Base-by-base conservation (phyloP, 352 stramenopile species). In the Globisporangium nagaii region DNA sequence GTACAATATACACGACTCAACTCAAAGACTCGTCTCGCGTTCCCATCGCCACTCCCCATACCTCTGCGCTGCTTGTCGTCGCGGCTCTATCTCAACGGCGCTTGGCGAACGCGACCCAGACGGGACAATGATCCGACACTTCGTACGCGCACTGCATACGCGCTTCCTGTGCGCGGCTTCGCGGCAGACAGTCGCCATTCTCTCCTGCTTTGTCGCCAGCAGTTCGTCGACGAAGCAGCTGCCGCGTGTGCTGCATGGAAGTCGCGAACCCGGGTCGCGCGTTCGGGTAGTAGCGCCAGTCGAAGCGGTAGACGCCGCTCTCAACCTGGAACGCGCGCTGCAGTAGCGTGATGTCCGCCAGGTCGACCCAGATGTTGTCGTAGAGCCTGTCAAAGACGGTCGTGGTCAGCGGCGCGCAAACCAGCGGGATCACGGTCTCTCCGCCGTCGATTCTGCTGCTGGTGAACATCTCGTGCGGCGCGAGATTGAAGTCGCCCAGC, bases 401-500 rank as follows among this genome's bases (percentile, higher is more conserved):
- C 4, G 68, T 82, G 4, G 73, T 63, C 7, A 83, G 44, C 1
- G 72, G 73, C 9, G 75, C 66, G 22, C 69, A 72, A 42, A 90
- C 71, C 7, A 88, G 62, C 6, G 76, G 70, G 35, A 69, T 63
- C 20, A 56, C 20, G 15, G 17, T 1, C 22, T 17, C 17, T 17
- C 24, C 2, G 54, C 66, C 12, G 60, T 36, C 3, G 66, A 65
- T 0, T 64, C 39, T 0, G 60, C 51, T 31, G 60, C 65, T 19
- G 5, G 53, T 52, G 2, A 67, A 44, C 12, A 79, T 53, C 11
- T 87, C 76, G 34, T 84, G 68, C 0, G 70, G 77, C 1, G 73
- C 62, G 37, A 90, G 62, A 50, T 88, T 88, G 53, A 90, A 87
- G 55, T 88, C 77, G 22, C 77, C 79, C 5, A 90, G 47, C 12